Percentiles rank a stretch among this genome's conserved stretches.
Conservation (phyloP, 306 rosid species). For the cucumber (Cucumis sativus) region DNA sequence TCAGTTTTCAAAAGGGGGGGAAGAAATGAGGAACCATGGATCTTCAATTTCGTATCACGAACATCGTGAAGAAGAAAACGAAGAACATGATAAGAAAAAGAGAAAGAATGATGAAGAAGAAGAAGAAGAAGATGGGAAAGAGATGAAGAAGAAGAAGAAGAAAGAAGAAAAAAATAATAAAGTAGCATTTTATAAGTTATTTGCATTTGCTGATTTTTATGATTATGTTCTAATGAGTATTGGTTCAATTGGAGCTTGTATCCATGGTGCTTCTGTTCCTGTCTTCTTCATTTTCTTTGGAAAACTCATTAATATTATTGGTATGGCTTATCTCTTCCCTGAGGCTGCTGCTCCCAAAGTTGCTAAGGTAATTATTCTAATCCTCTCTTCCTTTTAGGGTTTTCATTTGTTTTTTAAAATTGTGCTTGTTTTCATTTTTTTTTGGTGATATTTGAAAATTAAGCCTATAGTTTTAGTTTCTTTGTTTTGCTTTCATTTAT, state of each 20-base stretch:
- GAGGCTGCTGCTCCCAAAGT: slow-evolving; percentile 82
- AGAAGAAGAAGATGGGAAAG: not conserved
- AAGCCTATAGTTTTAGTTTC: no score
- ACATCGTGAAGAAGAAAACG: not conserved
- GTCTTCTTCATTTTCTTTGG: slow-evolving; percentile 90
- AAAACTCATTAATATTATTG: slow-evolving; percentile 68
- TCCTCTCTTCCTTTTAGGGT: no score
- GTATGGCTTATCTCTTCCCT: slow-evolving; percentile 85
- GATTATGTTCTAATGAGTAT: slow-evolving; percentile 54
- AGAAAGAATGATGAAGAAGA: not conserved
- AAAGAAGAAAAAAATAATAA: slow-evolving; percentile 17
- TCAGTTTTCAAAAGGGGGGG: no score
- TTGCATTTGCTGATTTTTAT: slow-evolving; percentile 66
- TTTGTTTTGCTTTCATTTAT: no score
- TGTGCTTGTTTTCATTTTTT: no score
- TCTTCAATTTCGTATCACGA: not conserved
- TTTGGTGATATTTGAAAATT: no score
- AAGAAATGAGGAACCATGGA: slow-evolving; percentile 5
- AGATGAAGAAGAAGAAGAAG: slow-evolving; percentile 10
- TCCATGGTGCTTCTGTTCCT: slow-evolving; percentile 96
- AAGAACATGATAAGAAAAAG: not conserved
- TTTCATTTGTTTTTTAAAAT: no score
- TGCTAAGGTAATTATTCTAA: slow-evolving; percentile 44
- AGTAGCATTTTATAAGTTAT: slow-evolving; percentile 52
- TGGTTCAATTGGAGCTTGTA: slow-evolving; percentile 74